A percentile compares a stretch with the other conserved stretches of the same genome.
Conservation (phyloP, 352 stramenopile species). For the Globisporangium spiculum region DNA sequence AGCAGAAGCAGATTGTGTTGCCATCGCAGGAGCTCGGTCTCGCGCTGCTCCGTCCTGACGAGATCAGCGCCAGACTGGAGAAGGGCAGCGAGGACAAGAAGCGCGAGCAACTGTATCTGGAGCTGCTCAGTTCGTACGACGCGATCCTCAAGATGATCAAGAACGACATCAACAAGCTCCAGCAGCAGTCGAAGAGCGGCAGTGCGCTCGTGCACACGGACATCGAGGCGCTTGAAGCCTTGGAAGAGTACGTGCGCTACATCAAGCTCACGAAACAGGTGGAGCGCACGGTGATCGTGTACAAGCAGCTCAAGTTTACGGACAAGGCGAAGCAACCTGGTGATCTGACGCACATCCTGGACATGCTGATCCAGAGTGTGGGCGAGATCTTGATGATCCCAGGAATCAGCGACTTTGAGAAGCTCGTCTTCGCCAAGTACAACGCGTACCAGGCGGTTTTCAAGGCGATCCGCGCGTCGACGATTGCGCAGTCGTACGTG, state of each 20-base stretch:
- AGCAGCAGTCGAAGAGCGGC: slow-evolving; percentile 79
- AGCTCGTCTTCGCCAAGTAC: slow-evolving; percentile 53
- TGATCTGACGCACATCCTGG: slow-evolving; percentile 76
- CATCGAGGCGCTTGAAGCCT: slow-evolving; percentile 54
- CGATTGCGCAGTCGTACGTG: slow-evolving; percentile 67
- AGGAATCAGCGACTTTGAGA: slow-evolving; percentile 48
- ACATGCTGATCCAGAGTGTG: slow-evolving; percentile 81
- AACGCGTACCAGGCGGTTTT: slow-evolving; percentile 71
- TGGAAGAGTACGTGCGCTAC: slow-evolving; percentile 78
- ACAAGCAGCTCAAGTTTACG: slow-evolving; percentile 59
- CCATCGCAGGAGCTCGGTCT: slow-evolving; percentile 71
- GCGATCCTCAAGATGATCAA: slow-evolving; percentile 65
- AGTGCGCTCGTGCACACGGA: slow-evolving; percentile 69
- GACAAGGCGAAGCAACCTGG: slow-evolving; percentile 44
- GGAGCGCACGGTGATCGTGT: slow-evolving; percentile 57
- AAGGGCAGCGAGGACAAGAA: slow-evolving; percentile 61
- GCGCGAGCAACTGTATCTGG: slow-evolving; percentile 62
- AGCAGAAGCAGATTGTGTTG: slow-evolving; percentile 70
- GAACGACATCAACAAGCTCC: slow-evolving; percentile 52
- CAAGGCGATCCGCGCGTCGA: slow-evolving; percentile 55
- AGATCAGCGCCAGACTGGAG: slow-evolving; percentile 63
- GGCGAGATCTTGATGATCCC: slow-evolving; percentile 75
- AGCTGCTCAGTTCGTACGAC: slow-evolving; percentile 75
- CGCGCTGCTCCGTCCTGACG: slow-evolving; percentile 67
- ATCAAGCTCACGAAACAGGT: slow-evolving; percentile 75